A percentile compares a stretch with the other conserved stretches of the same genome.
Evolutionary conservation across 768 basidiomycete genomes (phyloP).

Genomic region (Tremella fuciformis): DNA sequence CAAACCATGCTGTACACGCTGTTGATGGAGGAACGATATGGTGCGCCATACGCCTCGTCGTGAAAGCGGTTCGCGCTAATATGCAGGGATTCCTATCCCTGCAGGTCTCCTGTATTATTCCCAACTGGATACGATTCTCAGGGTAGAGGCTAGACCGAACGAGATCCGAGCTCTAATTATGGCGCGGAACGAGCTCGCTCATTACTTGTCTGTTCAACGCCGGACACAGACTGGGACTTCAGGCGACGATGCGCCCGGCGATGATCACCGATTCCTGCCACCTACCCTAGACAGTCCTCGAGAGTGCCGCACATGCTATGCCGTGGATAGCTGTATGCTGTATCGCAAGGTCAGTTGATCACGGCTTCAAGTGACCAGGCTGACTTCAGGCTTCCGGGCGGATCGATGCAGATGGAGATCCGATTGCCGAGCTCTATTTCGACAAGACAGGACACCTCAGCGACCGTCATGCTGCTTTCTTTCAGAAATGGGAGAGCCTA

Average conservation of each 20-base stretch:
- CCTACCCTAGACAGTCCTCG: conserved; percentile 78
- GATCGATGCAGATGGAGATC: conserved; percentile 52
- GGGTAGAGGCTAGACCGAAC: conserved; percentile 73
- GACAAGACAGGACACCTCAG: conserved; percentile 80
- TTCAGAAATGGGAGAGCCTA: conserved; percentile 84
- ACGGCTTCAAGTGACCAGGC: neutral
- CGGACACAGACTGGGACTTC: conserved; percentile 11
- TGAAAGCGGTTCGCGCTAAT: conserved; percentile 2
- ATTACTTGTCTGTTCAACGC: conserved; percentile 57
- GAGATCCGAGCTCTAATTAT: conserved; percentile 81
- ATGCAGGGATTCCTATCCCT: conserved; percentile 64
- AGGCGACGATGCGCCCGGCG: conserved; percentile 1
- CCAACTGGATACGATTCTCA: conserved; percentile 79
- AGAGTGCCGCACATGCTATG: conserved; percentile 76
- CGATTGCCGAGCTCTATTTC: conserved; percentile 61
- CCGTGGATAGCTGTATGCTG: conserved; percentile 83
- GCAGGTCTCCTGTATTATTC: conserved; percentile 91
- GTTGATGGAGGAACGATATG: conserved; percentile 83
- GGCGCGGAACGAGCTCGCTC: conserved; percentile 78
- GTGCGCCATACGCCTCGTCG: conserved; percentile 39
- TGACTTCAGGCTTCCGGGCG: neutral
- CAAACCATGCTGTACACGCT: conserved; percentile 97
- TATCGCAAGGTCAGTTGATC: conserved; percentile 69
- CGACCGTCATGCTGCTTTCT: conserved; percentile 66
- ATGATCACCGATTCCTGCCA: conserved; percentile 62